A percentile compares a stretch with the other conserved stretches of the same genome.
These are phyloP conservation scores for Roridomyces roridus DNA, from an alignment of 768 basidiomycete species.

Conservation along the genomic window DNA sequence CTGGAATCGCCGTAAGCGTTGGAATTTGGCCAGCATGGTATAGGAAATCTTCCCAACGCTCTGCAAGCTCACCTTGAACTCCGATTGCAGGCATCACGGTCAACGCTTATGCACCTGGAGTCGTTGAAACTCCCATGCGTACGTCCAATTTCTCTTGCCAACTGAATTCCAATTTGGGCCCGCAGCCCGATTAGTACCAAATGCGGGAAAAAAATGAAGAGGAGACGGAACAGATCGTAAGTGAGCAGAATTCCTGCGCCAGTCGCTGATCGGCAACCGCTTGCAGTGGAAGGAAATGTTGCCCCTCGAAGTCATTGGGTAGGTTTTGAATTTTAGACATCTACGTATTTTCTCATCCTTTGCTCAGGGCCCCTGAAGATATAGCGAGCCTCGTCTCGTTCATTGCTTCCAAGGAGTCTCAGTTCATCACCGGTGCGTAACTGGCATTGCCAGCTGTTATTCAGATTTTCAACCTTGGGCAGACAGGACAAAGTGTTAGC, in stretches of 20 bases:
- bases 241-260: slow-evolving; percentile 38
- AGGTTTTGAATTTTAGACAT: not conserved
- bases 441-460: not conserved
- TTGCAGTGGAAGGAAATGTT: slow-evolving; percentile 3
- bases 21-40: slow-evolving; percentile 32
- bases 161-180: no score
- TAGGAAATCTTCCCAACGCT: no score
- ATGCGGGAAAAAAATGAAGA: no score
- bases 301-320: slow-evolving; percentile 6
- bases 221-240: no score
- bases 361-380: slow-evolving; percentile 22
- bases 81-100: slow-evolving; percentile 25
- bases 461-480: not conserved
- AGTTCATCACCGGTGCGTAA: slow-evolving; percentile 34
- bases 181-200: no score
- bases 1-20: slow-evolving; percentile 25
- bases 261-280: not conserved
- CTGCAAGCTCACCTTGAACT: no score
- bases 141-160: not conserved
- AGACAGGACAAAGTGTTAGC: slow-evolving; percentile 14
- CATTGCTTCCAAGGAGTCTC: slow-evolving; percentile 33
- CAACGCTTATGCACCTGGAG: slow-evolving; percentile 33
- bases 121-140: slow-evolving; percentile 18
- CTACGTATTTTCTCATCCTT: not conserved
- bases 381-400: slow-evolving; percentile 36